Base-by-base conservation (phyloP, 2,329 filamentous ascomycete species). In the Blastomyces parvus region DNA sequence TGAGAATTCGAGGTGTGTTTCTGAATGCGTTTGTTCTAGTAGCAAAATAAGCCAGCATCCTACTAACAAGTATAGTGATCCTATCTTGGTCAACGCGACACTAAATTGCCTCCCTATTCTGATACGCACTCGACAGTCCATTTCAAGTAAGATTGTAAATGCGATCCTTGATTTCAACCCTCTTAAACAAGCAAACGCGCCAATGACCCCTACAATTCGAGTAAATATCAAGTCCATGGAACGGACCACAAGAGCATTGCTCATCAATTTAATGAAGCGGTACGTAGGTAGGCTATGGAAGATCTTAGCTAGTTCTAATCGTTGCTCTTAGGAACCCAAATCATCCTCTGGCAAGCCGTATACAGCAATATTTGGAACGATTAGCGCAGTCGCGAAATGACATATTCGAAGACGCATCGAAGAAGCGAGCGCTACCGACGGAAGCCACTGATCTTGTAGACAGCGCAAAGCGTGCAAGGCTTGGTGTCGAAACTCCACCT, bases 221-320 rank as follows among this genome's bases (percentile, higher is more conserved):
- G 88, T 99, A 64, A 85, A 93, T 69, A 83, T 96, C 65, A 91
- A 88, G 76, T 97, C 93, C 5, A 94, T 99, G 86, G 93, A 97
- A 75, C 91, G 96, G 73, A 99, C 94, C 30, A 89, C 89, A 2
- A 85, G 91, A 70, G 86, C 91, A 68, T 79, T 99, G 57, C 81
- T 97, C 48, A 83, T 92, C 61, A 92, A 97, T 75, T 80, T 96
- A 61, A 81, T 88, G 68, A 93, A 93, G 78, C 84, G 86, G 88
- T 90, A 81, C 68, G 80, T 66, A 59, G 42, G 33, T 46, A 33
- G 58, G 48, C 61, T 55, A 56, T 44, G 30, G 63, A 53, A 42
- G 30, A 40, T 36, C 13, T 30, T 27, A 52, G 44, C n/a, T 33
- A 22, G 38, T 25, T 55, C 55, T 75, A 66, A 75, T 67, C 46